phyloP scores from a whole-genome alignment of 805 yeast genomes.

The Lachancea meyersii region DNA sequence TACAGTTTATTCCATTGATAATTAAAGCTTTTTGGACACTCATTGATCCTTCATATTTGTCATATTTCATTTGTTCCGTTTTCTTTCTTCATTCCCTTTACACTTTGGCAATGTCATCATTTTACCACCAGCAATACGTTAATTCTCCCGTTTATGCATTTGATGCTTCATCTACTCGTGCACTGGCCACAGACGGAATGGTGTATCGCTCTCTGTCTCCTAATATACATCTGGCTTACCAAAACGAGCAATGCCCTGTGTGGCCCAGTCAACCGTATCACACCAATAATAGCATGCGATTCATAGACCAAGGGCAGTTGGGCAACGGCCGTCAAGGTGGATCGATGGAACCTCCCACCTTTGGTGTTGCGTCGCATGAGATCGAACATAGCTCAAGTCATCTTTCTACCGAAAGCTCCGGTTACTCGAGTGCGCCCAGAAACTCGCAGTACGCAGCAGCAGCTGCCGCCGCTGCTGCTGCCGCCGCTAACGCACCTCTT shows the following conservation, averaged over 20 bases:
- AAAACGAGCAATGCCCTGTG: constrained; percentile 4
- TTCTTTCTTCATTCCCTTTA: neutral
- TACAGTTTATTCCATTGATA: neutral
- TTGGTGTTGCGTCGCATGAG: constrained; percentile 11
- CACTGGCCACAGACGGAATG: constrained; percentile 1
- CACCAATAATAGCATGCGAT: constrained; percentile 1
- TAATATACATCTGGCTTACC: constrained; percentile 5
- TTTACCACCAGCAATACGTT: constrained; percentile 6
- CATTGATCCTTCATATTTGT: neutral
- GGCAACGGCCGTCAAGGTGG: neutral
- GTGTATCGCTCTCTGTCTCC: constrained; percentile 6
- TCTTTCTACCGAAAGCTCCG: constrained; percentile 14
- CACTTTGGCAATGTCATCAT: constrained; percentile 5
- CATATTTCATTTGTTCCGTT: neutral
- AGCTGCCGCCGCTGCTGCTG: constrained; percentile 10
- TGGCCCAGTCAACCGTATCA: constrained; percentile 6
- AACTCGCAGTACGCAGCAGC: constrained; percentile 2
- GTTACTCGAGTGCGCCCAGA: constrained; percentile 9
- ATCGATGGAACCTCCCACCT: constrained; percentile 5
- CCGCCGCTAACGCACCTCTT: constrained; percentile 20
- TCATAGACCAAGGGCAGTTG: constrained; percentile 1
- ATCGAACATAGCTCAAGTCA: constrained; percentile 13
- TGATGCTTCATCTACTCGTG: constrained; percentile 1
- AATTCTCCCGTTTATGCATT: constrained; percentile 5
- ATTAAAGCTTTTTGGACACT: neutral